Evolutionary conservation across 2,329 filamentous ascomycete genomes (phyloP), one percentile per base, ranked within the genome.

Genomic region (Colletotrichum liaoningense): DNA sequence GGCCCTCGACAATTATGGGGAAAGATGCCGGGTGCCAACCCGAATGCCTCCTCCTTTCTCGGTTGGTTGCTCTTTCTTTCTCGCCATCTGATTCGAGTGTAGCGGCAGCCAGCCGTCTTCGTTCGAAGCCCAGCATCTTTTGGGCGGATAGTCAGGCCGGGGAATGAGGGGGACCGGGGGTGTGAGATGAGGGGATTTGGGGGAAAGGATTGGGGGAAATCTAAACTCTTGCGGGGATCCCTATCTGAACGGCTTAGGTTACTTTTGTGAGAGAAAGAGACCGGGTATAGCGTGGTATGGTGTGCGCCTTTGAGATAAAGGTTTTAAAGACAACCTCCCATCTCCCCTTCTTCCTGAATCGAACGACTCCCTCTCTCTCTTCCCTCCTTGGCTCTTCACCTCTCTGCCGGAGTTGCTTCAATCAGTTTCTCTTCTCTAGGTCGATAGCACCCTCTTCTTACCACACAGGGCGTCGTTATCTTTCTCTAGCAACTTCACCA

Each of bases 91-190:
- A n/a, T n/a, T 19, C 42, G 4, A 35, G 9, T 35, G 33, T n/a
- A n/a, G 3, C 42, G 42, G 42, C 42, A 49, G 42, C 42, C 42
- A n/a, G 42, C 42, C 42, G 42, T 19, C 42, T 49, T 49, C 19
- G 42, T 49, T n/a, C 38, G 38, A n/a, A 19, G 4, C 33, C 42
- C 42, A 49, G 42, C 42, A 49, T 49, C 42, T n/a, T 49, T n/a
- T 49, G 14, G 14, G 42, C 42, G 42, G 42, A 49, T 49, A 49
- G 42, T 49, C 42, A 64, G 60, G 56, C 70, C 26, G 54, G 66
- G 70, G 59, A 70, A 73, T 60, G 66, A 70, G 70, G 66, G 66
- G 60, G 46, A 26, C 63, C 54, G 28, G 62, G 55, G 19, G 42
- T 49, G 42, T 49, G 42, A 49, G 42, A 35, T 33, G 42, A 30